Evolutionary conservation across 2,329 filamentous ascomycete species (phyloP).

Genomic region (Phialophora macrospora): DNA sequence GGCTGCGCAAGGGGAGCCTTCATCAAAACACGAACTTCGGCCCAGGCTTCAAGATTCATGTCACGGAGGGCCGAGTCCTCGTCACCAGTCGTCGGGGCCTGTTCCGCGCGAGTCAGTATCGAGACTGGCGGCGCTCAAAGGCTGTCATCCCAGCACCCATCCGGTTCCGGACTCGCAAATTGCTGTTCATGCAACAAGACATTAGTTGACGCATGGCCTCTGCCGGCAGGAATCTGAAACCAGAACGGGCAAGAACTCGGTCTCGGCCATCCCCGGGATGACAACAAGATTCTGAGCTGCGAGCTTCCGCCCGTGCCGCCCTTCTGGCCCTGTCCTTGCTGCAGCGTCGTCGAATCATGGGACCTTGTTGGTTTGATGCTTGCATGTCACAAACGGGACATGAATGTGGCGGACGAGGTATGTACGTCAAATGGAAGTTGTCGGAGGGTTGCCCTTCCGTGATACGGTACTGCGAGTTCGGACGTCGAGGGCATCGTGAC

Average conservation of each 20-base stretch:
- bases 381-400: background rate
- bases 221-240: background rate
- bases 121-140: background rate
- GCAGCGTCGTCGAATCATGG: background rate
- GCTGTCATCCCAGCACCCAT: background rate
- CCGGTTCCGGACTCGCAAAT: background rate
- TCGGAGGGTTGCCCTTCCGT: background rate
- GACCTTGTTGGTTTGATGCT: background rate
- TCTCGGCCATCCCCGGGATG: background rate
- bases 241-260: background rate
- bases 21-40: background rate
- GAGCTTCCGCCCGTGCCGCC: background rate
- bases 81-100: no score
- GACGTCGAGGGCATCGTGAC: background rate
- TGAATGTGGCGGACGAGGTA: background rate
- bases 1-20: background rate
- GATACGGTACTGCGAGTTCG: background rate
- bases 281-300: background rate
- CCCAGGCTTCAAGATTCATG: background rate
- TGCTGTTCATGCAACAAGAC: background rate
- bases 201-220: background rate
- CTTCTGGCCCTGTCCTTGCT: conserved; percentile 2
- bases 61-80: background rate
- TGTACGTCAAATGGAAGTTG: background rate
- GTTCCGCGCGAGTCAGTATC: background rate